Base-by-base conservation (phyloP, 495 filamentous ascomycete species). In the Neurospora sp. region DNA sequence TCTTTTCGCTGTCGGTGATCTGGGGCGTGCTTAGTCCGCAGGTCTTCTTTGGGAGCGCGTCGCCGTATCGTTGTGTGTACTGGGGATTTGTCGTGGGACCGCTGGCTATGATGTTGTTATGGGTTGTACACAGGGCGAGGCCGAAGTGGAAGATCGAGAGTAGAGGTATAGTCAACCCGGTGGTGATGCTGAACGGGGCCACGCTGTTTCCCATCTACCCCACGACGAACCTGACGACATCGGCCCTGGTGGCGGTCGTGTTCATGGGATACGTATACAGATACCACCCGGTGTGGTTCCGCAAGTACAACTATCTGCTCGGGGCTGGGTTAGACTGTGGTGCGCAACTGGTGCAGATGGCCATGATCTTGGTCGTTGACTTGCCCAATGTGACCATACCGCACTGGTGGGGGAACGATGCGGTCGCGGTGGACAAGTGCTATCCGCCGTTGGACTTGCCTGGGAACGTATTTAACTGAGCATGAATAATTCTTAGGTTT, bases 271-370 rank as follows among this genome's bases (percentile, higher is more conserved):
- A 77, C 20, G 42, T 72, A 40, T 53, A 69, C 20, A 68, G 71
- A 4, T 75, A 77, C 42, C 75, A 75, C 20, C 40, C 45, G 6
- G 75, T 41, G 5, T 75, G 75, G 71, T 77, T 75, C 42, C 38
- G 71, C 73, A 84, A 88, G 74, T 89, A 87, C 71, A 87, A 85
- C 44, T 89, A 88, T 70, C 78, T 89, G 4, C 77, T 88, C 4
- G 82, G 82, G 0, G 85, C 81, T 0, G 87, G 86, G 7, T 75
- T 89, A 44, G 87, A 89, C 72, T 86, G 86, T 53, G 87, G 83
- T 3, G 83, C 81, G 53, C 81, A 84, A 71, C 71, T 75, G 8
- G 47, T 53, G 5, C 47, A 41, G 53, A 71, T 68, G 40, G 42
- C 73, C 59, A 71, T 75, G 41, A 73, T 77, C 71, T 73, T 75